Evolutionary conservation across 2,329 filamentous ascomycete genomes (phyloP), one percentile per base, ranked within the genome.

Genomic region (Exserohilum rostratum): DNA sequence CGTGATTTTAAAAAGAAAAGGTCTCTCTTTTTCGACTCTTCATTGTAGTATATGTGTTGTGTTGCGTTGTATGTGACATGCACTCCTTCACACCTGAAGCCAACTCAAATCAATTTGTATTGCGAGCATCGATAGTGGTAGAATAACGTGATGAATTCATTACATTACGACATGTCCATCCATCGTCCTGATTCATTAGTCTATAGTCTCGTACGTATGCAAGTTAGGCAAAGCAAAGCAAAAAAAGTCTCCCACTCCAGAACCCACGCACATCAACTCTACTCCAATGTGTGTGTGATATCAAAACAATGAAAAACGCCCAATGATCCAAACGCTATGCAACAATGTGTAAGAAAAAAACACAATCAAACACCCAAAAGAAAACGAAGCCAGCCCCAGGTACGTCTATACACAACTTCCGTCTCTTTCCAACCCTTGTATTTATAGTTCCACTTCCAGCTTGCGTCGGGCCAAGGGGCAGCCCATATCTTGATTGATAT

Each of bases 401-500:
- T 9, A 11, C 9, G 20, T 31, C 31, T 39, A 17, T 55, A 55
- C 22, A 38, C 30, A 4, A n/a, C 25, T n/a, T 29, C 51, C 6
- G 27, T 44, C 12, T 47, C 38, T 18, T 44, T 46, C 1, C 37
- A 30, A 17, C 53, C 47, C 12, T 51, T 55, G 5, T 37, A 29
- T 9, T 57, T 47, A 15, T 45, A 57, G 27, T 37, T 47, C 49
- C 38, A 56, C 31, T 53, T 56, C 48, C 53, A 56, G 20, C 30
- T 53, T 6, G 29, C 25, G 22, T 37, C 43, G 2, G 58, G 55
- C 37, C 45, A 51, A 40, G 46, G 48, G 5, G 46, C 44, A 34
- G 46, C 50, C 59, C 59, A 60, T 10, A 60, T 18, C 43, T 62
- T 62, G 48, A 61, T 30, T 6, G 50, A 56, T n/a, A 62, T 38